These are phyloP conservation scores for Dipodascus geniculatus DNA, from an alignment of 805 yeast species.

Conservation along the genomic window DNA sequence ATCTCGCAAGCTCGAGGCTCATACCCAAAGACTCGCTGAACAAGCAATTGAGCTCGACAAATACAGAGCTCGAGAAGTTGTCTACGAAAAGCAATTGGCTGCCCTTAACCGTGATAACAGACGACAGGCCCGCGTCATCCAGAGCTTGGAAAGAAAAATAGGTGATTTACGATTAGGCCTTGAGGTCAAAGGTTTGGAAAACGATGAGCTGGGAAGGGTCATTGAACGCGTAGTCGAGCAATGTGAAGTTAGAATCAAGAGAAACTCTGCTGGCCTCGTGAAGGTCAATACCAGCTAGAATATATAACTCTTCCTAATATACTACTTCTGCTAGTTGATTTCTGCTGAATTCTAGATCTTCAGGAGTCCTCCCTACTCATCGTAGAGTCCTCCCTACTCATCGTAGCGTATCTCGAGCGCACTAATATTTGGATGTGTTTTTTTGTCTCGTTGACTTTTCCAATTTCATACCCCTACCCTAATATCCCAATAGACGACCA, in stretches of 20 bases:
- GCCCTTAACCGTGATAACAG: slow-evolving; percentile 16
- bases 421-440: too few relatives aligned
- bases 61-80: slow-evolving; percentile 6
- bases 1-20: background rate
- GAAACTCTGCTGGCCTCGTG: slow-evolving; percentile 1
- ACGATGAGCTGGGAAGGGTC: slow-evolving; percentile 22
- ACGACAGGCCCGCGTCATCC: slow-evolving; percentile 14
- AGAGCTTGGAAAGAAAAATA: slow-evolving; percentile 18
- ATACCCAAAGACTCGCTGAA: background rate
- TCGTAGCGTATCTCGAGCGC: too few relatives aligned
- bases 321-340: too few relatives aligned
- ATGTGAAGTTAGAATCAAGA: slow-evolving; percentile 18
- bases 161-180: slow-evolving; percentile 24
- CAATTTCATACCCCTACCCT: too few relatives aligned
- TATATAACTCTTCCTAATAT: too few relatives aligned
- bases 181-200: slow-evolving; percentile 26
- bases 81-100: slow-evolving; percentile 17
- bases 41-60: background rate
- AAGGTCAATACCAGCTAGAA: background rate
- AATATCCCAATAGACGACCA: too few relatives aligned
- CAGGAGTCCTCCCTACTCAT: too few relatives aligned
- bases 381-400: too few relatives aligned
- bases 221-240: slow-evolving; percentile 19
- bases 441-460: too few relatives aligned
- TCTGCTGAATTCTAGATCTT: background rate